These are phyloP conservation scores for Pinus taeda DNA, from an alignment of 75 land plant species.

Conservation along the genomic window DNA sequence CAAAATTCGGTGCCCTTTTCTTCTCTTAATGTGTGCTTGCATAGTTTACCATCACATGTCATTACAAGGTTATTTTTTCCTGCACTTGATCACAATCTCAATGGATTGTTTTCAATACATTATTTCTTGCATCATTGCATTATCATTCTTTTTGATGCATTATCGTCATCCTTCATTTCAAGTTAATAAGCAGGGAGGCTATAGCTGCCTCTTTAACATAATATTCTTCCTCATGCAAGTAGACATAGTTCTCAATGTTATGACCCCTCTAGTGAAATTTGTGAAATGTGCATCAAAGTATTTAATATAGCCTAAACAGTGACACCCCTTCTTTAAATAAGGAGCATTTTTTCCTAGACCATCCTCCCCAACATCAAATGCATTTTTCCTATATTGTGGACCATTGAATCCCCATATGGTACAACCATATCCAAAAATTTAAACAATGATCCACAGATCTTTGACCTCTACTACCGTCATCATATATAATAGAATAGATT, in stretches of 20 bases:
- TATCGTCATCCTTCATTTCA: too few relatives aligned
- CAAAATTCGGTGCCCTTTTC: too few relatives aligned
- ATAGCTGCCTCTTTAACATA: too few relatives aligned
- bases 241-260: conserved; percentile 96
- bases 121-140: too few relatives aligned
- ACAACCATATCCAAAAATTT: conserved; percentile 99
- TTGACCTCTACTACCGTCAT: conserved; percentile 92
- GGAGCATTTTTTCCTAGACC: conserved; percentile 98
- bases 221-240: conserved; percentile 93
- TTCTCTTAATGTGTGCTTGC: too few relatives aligned
- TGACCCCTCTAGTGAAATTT: conserved; percentile 91
- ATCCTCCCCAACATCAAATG: conserved; percentile 99
- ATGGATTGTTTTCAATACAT: too few relatives aligned
- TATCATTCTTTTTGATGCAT: too few relatives aligned
- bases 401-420: conserved; percentile 97
- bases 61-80: too few relatives aligned
- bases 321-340: conserved; percentile 96
- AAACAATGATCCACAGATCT: conserved; percentile 85
- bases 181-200: too few relatives aligned
- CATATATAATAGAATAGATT: conserved; percentile 82
- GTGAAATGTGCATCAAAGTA: conserved; percentile 98
- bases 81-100: too few relatives aligned
- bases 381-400: conserved; percentile 98
- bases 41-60: too few relatives aligned
- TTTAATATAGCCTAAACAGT: conserved; percentile 90